Evolutionary conservation across 371 early-diverging fungal genomes (phyloP).

Genomic region (Actinomucor elegans): DNA sequence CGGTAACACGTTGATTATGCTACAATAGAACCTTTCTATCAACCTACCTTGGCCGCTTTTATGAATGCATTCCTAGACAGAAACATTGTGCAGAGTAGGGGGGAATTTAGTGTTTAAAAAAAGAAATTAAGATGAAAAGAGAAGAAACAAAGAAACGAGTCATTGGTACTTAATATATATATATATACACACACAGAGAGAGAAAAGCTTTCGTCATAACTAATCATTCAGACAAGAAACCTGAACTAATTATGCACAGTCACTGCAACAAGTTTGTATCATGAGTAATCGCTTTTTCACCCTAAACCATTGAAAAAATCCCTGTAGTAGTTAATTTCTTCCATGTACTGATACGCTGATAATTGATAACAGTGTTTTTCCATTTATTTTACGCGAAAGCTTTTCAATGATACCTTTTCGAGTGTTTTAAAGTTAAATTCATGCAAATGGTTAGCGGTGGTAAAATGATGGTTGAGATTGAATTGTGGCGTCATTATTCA

Average conservation of each 20-base stretch:
- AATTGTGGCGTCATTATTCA: too few species aligned
- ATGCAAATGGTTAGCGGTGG: too few species aligned
- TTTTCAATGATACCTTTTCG: too few species aligned
- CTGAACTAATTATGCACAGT: not conserved
- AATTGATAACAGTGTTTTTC: too few species aligned
- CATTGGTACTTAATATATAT: not conserved
- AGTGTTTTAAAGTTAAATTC: too few species aligned
- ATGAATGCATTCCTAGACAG: conserved; percentile 9
- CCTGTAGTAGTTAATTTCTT: too few species aligned
- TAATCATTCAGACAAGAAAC: not conserved
- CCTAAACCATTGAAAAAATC: too few species aligned
- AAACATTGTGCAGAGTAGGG: conserved; percentile 14
- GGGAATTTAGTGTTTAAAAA: conserved; percentile 9
- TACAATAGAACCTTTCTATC: not conserved
- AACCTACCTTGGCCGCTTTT: conserved; percentile 32
- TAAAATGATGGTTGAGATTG: too few species aligned
- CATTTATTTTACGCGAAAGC: too few species aligned
- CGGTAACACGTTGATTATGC: not conserved
- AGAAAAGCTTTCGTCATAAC: not conserved
- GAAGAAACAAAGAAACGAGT: conserved; percentile 2
- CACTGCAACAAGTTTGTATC: not conserved
- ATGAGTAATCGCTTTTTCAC: too few species aligned
- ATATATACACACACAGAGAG: not conserved
- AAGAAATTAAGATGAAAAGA: conserved; percentile 12
- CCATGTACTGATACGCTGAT: too few species aligned